Percentiles rank a stretch among this genome's conserved stretches.
These are phyloP conservation scores for Podospora bellae-mahoneyi DNA, from an alignment of 495 filamentous ascomycete species.

Conservation along the genomic window DNA sequence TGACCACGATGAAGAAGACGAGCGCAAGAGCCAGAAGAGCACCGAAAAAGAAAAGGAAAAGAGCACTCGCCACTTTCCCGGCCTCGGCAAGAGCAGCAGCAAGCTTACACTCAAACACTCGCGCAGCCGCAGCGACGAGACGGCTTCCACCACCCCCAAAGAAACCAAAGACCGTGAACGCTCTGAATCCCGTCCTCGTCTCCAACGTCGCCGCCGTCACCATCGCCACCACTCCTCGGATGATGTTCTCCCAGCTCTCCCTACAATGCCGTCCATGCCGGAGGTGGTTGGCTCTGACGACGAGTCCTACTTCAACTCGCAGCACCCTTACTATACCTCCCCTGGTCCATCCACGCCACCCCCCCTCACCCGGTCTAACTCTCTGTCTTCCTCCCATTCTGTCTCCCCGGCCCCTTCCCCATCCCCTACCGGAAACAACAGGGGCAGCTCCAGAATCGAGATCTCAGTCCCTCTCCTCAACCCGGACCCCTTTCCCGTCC, in stretches of 20 bases:
- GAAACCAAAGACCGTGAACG: conserved; percentile 13
- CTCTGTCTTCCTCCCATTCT: conserved; percentile 12
- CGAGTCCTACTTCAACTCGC: conserved; percentile 31
- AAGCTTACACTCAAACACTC: conserved; percentile 35
- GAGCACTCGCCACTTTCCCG: conserved; percentile 25
- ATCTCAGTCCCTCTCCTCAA: conserved; percentile 51
- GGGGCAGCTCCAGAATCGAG: conserved; percentile 15
- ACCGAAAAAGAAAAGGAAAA: conserved; percentile 17
- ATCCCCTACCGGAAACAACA: conserved; percentile 10
- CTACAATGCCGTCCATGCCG: conserved; percentile 26
- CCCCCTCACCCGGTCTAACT: conserved; percentile 8
- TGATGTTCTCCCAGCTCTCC: conserved; percentile 14
- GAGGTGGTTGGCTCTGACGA: conserved; percentile 43
- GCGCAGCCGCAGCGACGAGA: conserved; percentile 25
- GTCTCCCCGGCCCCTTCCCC: neutral
- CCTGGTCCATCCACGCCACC: conserved; percentile 10
- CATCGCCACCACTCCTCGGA: conserved; percentile 35
- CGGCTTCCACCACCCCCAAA: conserved; percentile 14
- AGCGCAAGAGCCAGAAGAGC: conserved; percentile 16
- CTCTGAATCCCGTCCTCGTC: conserved; percentile 22
- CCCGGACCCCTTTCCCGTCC: conserved; percentile 40
- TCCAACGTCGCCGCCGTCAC: conserved; percentile 27
- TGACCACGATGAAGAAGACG: conserved; percentile 12
- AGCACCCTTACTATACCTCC: neutral
- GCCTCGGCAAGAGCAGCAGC: conserved; percentile 25